Conservation (phyloP, 2,329 filamentous ascomycete genomes). For the Paramyrothecium sp. region DNA sequence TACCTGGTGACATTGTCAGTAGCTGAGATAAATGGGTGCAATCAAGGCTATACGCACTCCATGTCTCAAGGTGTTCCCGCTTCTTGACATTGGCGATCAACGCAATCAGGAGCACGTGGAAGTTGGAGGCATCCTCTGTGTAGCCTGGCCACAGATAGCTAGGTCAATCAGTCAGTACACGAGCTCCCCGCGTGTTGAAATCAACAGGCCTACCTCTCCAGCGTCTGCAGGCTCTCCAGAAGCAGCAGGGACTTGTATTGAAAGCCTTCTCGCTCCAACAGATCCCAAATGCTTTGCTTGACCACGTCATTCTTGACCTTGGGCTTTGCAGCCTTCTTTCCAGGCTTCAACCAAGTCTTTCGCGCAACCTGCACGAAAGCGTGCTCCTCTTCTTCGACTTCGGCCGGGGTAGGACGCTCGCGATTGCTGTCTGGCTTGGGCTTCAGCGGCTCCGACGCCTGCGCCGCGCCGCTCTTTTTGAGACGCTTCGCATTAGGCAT, state of each 20-base stretch:
- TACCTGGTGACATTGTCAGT: constrained; percentile 43
- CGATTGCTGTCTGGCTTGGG: constrained; percentile 38
- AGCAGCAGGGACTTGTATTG: constrained; percentile 73
- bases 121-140: constrained; percentile 82
- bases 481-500: constrained; percentile 62
- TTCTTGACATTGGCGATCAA: constrained; percentile 86
- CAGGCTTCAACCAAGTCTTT: constrained; percentile 76
- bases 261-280: constrained; percentile 79
- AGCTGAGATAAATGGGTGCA: constrained; percentile 1
- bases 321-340: constrained; percentile 59
- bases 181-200: neutral
- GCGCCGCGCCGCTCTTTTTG: constrained; percentile 49
- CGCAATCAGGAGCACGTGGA: constrained; percentile 84
- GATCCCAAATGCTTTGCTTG: constrained; percentile 86
- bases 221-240: constrained; percentile 84
- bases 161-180: constrained; percentile 17
- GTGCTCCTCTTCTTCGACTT: constrained; percentile 70
- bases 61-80: constrained; percentile 81
- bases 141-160: constrained; percentile 96
- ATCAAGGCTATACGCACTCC: constrained; percentile 56
- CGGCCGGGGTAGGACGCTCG: constrained; percentile 54
- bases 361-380: constrained; percentile 75
- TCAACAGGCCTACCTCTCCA: constrained; percentile 65
- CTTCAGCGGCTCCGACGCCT: constrained; percentile 28
- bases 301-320: constrained; percentile 82